Conservation (phyloP, 2,329 filamentous ascomycete genomes). For the Aspergillus hiratsukae region DNA sequence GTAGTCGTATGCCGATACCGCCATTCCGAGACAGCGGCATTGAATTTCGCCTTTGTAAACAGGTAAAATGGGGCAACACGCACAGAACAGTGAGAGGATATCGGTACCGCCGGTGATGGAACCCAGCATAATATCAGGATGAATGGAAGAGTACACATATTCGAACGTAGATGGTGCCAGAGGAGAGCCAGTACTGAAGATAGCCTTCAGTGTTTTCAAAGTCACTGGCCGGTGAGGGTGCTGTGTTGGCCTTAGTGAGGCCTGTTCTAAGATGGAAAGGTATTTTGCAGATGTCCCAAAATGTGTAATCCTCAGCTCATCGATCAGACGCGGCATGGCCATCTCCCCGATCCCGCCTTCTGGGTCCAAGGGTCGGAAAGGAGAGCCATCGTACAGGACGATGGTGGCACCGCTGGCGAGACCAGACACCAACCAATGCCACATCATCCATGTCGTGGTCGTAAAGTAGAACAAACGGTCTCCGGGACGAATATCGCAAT, state of each 20-base stretch:
- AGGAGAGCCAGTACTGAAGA: slow-evolving; percentile 92
- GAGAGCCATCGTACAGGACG: slow-evolving; percentile 87
- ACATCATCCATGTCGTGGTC: slow-evolving; percentile 99
- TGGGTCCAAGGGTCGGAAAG: slow-evolving; percentile 65
- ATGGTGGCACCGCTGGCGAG: slow-evolving; percentile 78
- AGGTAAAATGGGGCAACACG: slow-evolving; percentile 71
- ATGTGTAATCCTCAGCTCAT: slow-evolving; percentile 77
- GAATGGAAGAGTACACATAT: slow-evolving; percentile 83
- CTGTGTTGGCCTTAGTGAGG: slow-evolving; percentile 56
- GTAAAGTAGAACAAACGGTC: slow-evolving; percentile 90
- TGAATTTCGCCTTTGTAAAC: slow-evolving; percentile 72
- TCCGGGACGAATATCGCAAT: slow-evolving; percentile 69
- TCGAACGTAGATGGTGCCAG: slow-evolving; percentile 88
- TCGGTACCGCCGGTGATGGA: slow-evolving; percentile 96
- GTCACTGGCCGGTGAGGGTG: slow-evolving; percentile 42
- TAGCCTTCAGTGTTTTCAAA: slow-evolving; percentile 62
- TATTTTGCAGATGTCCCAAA: slow-evolving; percentile 96
- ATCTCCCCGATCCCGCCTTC: slow-evolving; percentile 63
- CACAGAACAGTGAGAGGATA: slow-evolving; percentile 91
- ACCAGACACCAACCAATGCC: slow-evolving; percentile 91
- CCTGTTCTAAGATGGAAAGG: slow-evolving; percentile 83
- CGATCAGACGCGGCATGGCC: slow-evolving; percentile 76
- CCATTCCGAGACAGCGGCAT: slow-evolving; percentile 73
- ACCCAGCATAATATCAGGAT: slow-evolving; percentile 72
- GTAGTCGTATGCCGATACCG: slow-evolving; percentile 56